Evolutionary conservation across 1,284 basidiomycete species (phyloP), one percentile per base, ranked within the genome.

Genomic region (Boletus holoroseus): DNA sequence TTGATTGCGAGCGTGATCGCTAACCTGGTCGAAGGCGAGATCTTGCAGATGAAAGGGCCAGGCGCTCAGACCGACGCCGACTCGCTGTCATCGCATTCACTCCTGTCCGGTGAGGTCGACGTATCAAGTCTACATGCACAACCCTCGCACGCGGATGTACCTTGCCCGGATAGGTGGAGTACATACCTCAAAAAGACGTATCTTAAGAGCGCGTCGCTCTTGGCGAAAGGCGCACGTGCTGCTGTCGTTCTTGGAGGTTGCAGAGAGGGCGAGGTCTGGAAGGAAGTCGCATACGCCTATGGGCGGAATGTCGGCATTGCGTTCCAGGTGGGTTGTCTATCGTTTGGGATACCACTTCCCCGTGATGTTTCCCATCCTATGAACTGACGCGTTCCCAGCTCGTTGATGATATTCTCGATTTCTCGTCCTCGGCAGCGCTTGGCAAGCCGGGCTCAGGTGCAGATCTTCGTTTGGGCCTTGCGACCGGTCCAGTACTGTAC

Each of bases 21-120:
- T 12, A 98, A 99, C 68, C 76, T 98, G 26, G 94, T 96, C 27
- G 94, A 99, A 66, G 95, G 96, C 35, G 94, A 99, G 73, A 89
- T 99, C 42, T 75, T 97, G 73, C 91, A 94, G 70, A 82, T 95
- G 73, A 79, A 79, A 58, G 73, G 76, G 40, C 69, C 54, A 0
- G 53, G 43, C 1, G 28, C 38, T 2, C 26, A 35, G 13, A 26
- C 26, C 13, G 26, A 20, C 7, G 24, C 13, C 22, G 44, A 38
- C 7, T 22, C 20, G 30, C 8, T 32, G 3, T 46, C 45, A 13
- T 20, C 24, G n/a, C 24, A 13, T 27, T 18, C 24, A 9, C 5
- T 28, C 3, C 3, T 27, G 28, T 57, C 50, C 6, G 12, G 16
- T 1, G 56, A 58, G 6, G 31, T 69, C 18, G 64, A 66, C 34